Evolutionary conservation across 2,329 filamentous ascomycete genomes (phyloP).

Genomic region (Diaporthe caulivora): DNA sequence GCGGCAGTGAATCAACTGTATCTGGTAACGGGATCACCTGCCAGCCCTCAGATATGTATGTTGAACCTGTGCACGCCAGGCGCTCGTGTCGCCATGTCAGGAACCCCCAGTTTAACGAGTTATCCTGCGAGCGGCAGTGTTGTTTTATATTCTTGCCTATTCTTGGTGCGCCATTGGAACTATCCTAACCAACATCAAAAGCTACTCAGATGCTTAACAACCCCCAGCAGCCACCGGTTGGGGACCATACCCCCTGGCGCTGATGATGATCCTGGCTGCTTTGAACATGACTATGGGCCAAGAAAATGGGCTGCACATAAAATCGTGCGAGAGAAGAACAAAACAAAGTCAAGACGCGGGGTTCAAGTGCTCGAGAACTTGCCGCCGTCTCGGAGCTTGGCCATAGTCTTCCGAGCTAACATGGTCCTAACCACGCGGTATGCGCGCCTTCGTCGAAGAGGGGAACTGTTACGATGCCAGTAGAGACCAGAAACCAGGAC

Average conservation of each 20-base stretch:
- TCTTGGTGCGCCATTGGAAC: too few species aligned
- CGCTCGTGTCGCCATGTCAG: background rate
- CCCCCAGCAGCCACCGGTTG: too few species aligned
- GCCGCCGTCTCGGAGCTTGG: slow-evolving; percentile 5
- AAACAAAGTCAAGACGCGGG: background rate
- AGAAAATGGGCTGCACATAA: too few species aligned
- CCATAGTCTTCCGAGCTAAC: background rate
- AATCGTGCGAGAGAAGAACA: too few species aligned
- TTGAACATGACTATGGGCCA: too few species aligned
- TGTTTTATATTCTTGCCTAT: background rate
- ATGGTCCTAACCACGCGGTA: too few species aligned
- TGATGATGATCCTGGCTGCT: background rate
- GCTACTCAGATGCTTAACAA: too few species aligned
- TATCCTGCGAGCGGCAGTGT: background rate
- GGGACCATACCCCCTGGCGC: too few species aligned
- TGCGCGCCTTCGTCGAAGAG: background rate
- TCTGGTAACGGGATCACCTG: background rate
- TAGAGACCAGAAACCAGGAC: background rate
- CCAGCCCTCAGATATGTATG: background rate
- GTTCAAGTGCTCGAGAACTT: background rate
- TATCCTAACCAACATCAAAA: too few species aligned
- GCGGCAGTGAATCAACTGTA: too few species aligned
- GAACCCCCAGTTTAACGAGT: background rate
- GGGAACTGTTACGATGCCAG: background rate
- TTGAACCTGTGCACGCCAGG: background rate